These are phyloP conservation scores for Lagenaria siceraria DNA, from an alignment of 306 rosid genomes.

Conservation along the genomic window DNA sequence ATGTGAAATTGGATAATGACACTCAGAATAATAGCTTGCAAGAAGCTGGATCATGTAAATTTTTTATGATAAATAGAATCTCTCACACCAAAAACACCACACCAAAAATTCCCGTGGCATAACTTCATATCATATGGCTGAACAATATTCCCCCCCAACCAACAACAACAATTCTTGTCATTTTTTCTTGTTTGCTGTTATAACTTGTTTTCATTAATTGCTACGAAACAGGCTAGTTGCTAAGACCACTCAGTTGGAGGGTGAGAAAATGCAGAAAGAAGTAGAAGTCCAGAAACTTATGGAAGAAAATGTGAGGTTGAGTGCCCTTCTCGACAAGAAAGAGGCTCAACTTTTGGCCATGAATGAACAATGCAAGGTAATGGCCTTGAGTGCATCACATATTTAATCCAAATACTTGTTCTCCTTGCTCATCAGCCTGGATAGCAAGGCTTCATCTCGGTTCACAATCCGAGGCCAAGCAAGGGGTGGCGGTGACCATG, in stretches of 20 bases:
- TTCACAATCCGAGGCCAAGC: conserved; percentile 6
- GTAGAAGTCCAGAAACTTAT: conserved; percentile 90
- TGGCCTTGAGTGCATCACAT: conserved; percentile 87
- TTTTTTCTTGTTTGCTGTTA: background rate
- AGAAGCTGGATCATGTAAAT: background rate
- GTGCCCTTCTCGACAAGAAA: conserved; percentile 93
- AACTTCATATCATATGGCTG: background rate
- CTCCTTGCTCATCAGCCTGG: conserved; percentile 9
- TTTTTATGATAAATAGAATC: background rate
- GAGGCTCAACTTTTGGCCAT: conserved; percentile 93
- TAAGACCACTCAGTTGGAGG: conserved; percentile 86
- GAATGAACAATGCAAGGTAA: conserved; percentile 97
- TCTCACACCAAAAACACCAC: background rate
- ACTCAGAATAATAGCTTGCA: background rate
- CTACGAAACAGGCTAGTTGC: conserved; percentile 62
- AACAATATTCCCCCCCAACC: too few relatives aligned
- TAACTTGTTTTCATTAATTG: background rate
- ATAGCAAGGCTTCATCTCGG: background rate
- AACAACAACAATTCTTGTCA: background rate
- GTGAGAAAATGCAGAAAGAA: conserved; percentile 95
- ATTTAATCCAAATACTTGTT: conserved; percentile 20
- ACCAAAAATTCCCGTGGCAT: background rate
- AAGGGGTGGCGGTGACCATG: conserved; percentile 11
- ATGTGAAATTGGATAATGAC: background rate
- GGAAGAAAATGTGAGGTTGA: conserved; percentile 89